Evolutionary conservation across 2,329 filamentous ascomycete species (phyloP).

Genomic region (Fusarium sp.): DNA sequence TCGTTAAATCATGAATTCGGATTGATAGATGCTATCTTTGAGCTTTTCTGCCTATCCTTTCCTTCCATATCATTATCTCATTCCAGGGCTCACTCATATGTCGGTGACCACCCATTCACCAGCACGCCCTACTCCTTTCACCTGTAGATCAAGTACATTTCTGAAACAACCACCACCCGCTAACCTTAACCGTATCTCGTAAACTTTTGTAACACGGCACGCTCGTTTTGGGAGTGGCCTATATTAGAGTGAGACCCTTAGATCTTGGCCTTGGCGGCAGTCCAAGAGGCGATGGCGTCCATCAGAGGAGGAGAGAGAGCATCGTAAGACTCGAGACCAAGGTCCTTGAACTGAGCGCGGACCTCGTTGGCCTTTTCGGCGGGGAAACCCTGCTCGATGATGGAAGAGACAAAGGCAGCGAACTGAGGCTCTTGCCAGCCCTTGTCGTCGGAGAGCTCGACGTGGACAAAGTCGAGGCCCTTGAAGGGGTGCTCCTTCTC

Average conservation of each 20-base stretch:
- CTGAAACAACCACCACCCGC: slow-evolving; percentile 26
- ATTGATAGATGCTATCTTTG: slow-evolving; percentile 28
- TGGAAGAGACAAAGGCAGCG: slow-evolving; percentile 74
- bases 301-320: slow-evolving; percentile 71
- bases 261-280: slow-evolving; percentile 60
- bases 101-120: slow-evolving; percentile 14
- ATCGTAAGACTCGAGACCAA: slow-evolving; percentile 73
- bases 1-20: slow-evolving; percentile 20
- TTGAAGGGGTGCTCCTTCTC: slow-evolving; percentile 74
- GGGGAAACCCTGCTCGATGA: slow-evolving; percentile 75
- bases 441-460: slow-evolving; percentile 68
- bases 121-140: slow-evolving; percentile 29
- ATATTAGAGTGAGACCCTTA: slow-evolving; percentile 2
- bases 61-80: slow-evolving; percentile 18
- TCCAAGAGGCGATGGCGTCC: slow-evolving; percentile 70
- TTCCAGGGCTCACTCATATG: slow-evolving; percentile 5
- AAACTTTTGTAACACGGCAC: slow-evolving; percentile 27
- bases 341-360: slow-evolving; percentile 62
- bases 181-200: slow-evolving; percentile 17
- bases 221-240: not conserved
- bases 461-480: slow-evolving; percentile 77
- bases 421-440: slow-evolving; percentile 81
- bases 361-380: slow-evolving; percentile 67
- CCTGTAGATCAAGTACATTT: slow-evolving; percentile 7
- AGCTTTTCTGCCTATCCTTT: slow-evolving; percentile 15